Conservation (phyloP, 2,329 filamentous ascomycete genomes). For the Tympanopsis confertula region DNA sequence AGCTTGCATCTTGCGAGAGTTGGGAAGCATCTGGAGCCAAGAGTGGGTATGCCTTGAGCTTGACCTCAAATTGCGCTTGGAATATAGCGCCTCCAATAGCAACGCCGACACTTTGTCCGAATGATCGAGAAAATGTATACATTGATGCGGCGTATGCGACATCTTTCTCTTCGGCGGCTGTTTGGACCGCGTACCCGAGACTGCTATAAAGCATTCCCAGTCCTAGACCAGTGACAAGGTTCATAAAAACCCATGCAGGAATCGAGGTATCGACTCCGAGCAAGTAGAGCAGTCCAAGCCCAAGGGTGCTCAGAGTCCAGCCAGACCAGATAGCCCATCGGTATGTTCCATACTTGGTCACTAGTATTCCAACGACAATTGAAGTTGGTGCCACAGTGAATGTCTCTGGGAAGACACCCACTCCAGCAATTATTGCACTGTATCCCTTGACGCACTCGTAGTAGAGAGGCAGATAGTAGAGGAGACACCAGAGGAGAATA, state of each 20-base stretch:
- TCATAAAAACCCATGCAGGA: background rate
- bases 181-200: background rate
- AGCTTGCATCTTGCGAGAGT: too few species aligned
- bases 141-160: background rate
- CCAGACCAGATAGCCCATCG: background rate
- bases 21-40: too few species aligned
- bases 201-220: background rate
- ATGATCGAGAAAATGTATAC: background rate
- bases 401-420: background rate
- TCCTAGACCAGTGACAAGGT: background rate
- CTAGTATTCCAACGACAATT: background rate
- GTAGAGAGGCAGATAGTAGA: background rate
- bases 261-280: background rate
- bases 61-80: too few species aligned
- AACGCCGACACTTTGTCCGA: background rate
- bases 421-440: background rate
- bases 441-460: background rate
- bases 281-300: background rate
- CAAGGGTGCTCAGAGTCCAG: background rate
- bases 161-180: background rate
- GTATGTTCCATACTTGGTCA: background rate
- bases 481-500: background rate
- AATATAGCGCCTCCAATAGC: background rate
- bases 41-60: too few species aligned
- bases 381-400: background rate